These are phyloP conservation scores for Waitea zeae DNA, from an alignment of 1,284 basidiomycete genomes.

Conservation along the genomic window DNA sequence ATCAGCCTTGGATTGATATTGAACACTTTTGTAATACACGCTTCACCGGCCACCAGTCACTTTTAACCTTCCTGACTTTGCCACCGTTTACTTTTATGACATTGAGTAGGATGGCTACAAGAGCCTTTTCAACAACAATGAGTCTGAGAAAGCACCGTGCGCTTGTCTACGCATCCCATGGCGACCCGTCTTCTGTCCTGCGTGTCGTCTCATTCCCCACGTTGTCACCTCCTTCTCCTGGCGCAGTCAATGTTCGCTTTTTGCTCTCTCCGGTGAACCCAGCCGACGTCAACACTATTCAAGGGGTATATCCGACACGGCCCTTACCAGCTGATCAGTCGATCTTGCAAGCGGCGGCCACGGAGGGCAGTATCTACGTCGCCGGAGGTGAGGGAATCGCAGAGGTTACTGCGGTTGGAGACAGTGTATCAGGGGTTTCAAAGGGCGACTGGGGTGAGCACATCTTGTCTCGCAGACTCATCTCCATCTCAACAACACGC, in stretches of 20 bases:
- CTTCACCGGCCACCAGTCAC: too few species aligned
- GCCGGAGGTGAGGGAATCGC: slow-evolving; percentile 73
- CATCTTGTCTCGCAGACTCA: background rate
- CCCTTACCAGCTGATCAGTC: slow-evolving; percentile 24
- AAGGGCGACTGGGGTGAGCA: slow-evolving; percentile 40
- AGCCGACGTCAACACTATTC: slow-evolving; percentile 65
- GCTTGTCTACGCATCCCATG: slow-evolving; percentile 41
- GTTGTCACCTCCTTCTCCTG: slow-evolving; percentile 31
- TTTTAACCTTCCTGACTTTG: too few species aligned
- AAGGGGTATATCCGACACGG: slow-evolving; percentile 65
- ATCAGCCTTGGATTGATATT: too few species aligned
- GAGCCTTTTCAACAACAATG: too few species aligned
- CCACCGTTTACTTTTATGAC: too few species aligned
- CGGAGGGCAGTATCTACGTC: slow-evolving; percentile 28
- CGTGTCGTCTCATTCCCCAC: slow-evolving; percentile 30
- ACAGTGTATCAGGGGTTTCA: slow-evolving; percentile 27
- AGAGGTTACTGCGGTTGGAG: slow-evolving; percentile 41
- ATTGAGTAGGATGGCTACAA: too few species aligned
- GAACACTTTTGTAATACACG: too few species aligned
- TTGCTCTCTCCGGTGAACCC: slow-evolving; percentile 72
- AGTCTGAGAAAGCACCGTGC: too few species aligned
- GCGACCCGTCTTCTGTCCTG: slow-evolving; percentile 43
- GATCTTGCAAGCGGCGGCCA: slow-evolving; percentile 5
- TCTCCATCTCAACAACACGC: background rate
- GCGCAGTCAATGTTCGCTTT: slow-evolving; percentile 47